These are phyloP conservation scores for Xerocomus tenax DNA, from an alignment of 1,284 basidiomycete genomes.

Conservation along the genomic window DNA sequence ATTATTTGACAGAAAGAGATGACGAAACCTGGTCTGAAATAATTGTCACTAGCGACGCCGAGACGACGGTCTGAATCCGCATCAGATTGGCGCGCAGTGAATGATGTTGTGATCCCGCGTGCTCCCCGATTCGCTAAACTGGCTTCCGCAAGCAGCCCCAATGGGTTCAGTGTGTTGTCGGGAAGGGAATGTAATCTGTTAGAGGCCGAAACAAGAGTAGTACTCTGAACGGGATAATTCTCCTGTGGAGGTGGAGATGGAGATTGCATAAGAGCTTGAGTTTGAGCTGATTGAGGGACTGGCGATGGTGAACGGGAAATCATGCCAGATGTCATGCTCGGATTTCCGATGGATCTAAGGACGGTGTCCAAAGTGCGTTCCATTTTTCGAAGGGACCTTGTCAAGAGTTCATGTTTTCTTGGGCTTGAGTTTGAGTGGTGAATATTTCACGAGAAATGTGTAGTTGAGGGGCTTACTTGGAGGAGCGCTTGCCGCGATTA, in stretches of 20 bases:
- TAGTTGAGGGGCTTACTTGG: constrained; percentile 50
- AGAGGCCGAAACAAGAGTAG: constrained; percentile 32
- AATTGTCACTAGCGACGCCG: constrained; percentile 84
- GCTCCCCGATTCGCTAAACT: constrained; percentile 77
- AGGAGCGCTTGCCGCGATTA: constrained; percentile 85
- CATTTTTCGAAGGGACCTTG: constrained; percentile 86
- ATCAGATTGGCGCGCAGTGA: constrained; percentile 34
- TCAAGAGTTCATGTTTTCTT: constrained; percentile 82
- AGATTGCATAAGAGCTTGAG: constrained; percentile 53
- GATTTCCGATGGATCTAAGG: constrained; percentile 73
- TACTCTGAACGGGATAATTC: constrained; percentile 16
- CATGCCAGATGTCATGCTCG: constrained; percentile 68
- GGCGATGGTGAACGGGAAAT: constrained; percentile 77
- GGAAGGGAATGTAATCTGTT: constrained; percentile 83
- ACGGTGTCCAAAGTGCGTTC: constrained; percentile 86
- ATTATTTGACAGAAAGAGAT: not conserved
- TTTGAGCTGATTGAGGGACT: constrained; percentile 42
- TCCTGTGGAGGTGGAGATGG: constrained; percentile 45
- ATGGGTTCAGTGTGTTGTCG: constrained; percentile 83
- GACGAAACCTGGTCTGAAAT: constrained; percentile 82
- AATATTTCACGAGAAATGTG: constrained; percentile 22
- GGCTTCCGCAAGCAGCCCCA: constrained; percentile 86
- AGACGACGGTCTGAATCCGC: constrained; percentile 41
- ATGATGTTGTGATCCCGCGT: constrained; percentile 34
- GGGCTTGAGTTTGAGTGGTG: constrained; percentile 31